Evolutionary conservation across 225 moss, liverwort and hornwort species (phyloP), one percentile per base, ranked within the genome.

Genomic region (Bryum argenteum): DNA sequence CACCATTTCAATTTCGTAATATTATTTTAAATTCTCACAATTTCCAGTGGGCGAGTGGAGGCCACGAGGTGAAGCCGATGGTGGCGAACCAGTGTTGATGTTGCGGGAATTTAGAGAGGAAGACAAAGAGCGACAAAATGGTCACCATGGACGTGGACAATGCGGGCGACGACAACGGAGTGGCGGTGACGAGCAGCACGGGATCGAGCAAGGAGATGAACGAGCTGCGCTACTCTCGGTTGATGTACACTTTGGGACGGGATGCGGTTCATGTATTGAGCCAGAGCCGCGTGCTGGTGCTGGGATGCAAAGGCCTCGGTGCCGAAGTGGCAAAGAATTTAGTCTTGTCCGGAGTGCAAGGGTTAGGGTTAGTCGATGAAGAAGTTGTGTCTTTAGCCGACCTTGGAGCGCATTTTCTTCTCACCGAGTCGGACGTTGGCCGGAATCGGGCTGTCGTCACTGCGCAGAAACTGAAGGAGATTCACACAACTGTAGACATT

Each of bases 291-390:
- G 85, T 85, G 44, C 55, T 88, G 64, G 78, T 88, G 71, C 72
- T 97, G 43, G 97, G 97, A 23, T 97, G 97, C 50, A 88, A 79
- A 54, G 97, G 90, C 0, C 64, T 92, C 20, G 97, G 97, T 13
- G 97, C 86, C 1, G 97, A 97, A 79, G 88, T 97, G 21, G 89
- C 90, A 63, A 97, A 97, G 78, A 97, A 97, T 92, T 81, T 97
- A 79, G 79, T 85, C 0, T 81, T 97, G 21, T 92, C 88, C 10
- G 97, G 97, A 3, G 80, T 97, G 47, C 79, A 88, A 80, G 94
- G 90, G 41, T 77, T 97, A 85, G 97, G 97, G 71, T 80, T 97
- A 54, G 88, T 97, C 60, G 97, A 97, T 58, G 94, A 94, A 24
- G 94, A 88, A 67, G 82, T 83, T 3, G 89, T 94, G 13, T 80